Percentiles rank a stretch among this genome's conserved stretches.
Evolutionary conservation across 2,329 filamentous ascomycete species (phyloP).

Genomic region (Teratosphaeria destructans): DNA sequence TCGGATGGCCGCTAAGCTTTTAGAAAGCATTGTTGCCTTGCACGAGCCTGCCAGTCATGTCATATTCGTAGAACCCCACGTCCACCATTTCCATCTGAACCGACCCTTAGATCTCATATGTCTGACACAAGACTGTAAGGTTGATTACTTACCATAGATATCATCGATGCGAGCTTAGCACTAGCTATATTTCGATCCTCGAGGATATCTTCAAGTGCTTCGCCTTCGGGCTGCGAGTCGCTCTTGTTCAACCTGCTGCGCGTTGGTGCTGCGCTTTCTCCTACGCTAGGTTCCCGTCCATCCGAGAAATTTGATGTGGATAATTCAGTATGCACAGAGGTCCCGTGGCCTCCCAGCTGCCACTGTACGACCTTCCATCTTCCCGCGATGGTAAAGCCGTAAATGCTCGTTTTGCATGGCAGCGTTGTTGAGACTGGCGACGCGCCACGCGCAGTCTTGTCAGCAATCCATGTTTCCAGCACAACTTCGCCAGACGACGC

Average conservation of each 20-base stretch:
- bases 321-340: neutral
- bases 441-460: neutral
- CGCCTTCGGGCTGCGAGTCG: neutral
- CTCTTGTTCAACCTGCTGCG: neutral
- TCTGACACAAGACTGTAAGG: neutral
- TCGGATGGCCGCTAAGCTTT: constrained; percentile 9
- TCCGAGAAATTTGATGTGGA: neutral
- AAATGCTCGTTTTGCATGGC: neutral
- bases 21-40: constrained; percentile 14
- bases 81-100: constrained; percentile 11
- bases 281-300: neutral
- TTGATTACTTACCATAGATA: constrained; percentile 3
- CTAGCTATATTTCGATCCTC: constrained; percentile 8
- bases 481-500: neutral
- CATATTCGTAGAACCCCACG: constrained; percentile 14
- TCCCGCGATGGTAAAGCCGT: neutral
- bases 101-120: too few species aligned
- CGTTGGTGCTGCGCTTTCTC: neutral
- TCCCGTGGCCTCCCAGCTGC: neutral
- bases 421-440: neutral
- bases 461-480: neutral
- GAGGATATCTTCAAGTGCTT: neutral
- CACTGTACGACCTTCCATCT: neutral
- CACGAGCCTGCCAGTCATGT: constrained; percentile 8
- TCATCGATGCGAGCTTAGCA: constrained; percentile 4